Evolutionary conservation across 2,329 filamentous ascomycete species (phyloP).

Genomic region (Curvularia sp.): DNA sequence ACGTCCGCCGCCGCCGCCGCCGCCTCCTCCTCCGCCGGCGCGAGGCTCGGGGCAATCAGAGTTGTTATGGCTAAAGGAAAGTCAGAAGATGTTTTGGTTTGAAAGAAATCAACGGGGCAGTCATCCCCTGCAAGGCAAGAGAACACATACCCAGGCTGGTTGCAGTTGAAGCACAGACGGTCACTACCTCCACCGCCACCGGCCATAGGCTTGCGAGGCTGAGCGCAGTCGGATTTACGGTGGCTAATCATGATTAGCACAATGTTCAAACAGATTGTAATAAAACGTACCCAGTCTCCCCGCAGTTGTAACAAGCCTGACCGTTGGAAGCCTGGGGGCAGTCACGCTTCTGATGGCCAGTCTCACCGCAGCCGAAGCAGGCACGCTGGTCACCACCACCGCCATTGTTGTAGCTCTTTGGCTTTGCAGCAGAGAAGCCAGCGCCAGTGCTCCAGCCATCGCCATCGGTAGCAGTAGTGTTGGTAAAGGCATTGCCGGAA

Average conservation of each 20-base stretch:
- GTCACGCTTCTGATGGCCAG: slow-evolving; percentile 34
- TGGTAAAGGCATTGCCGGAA: slow-evolving; percentile 46
- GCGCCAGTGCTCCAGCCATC: slow-evolving; percentile 34
- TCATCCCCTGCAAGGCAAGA: background rate
- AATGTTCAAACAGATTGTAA: background rate
- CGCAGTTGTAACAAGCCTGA: slow-evolving; percentile 44
- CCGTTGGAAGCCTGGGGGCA: slow-evolving; percentile 25
- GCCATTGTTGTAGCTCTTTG: slow-evolving; percentile 13
- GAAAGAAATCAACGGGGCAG: too few species aligned
- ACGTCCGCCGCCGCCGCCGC: slow-evolving; percentile 29
- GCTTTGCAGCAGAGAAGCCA: slow-evolving; percentile 11
- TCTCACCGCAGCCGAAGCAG: slow-evolving; percentile 36
- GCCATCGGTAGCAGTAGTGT: slow-evolving; percentile 55
- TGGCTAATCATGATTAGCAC: slow-evolving; percentile 20
- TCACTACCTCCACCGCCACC: slow-evolving; percentile 24
- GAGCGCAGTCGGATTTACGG: slow-evolving; percentile 36
- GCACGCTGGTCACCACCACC: slow-evolving; percentile 27
- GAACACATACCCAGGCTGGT: slow-evolving; percentile 26
- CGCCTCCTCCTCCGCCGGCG: slow-evolving; percentile 23
- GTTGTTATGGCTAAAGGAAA: slow-evolving; percentile 30
- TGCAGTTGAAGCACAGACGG: slow-evolving; percentile 35
- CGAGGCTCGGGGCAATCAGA: slow-evolving; percentile 36
- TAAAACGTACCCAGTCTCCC: slow-evolving; percentile 29
- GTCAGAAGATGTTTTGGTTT: slow-evolving; percentile 1
- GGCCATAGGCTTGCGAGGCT: slow-evolving; percentile 26